These are phyloP conservation scores for Cicer judaicum DNA, from an alignment of 306 rosid genomes.

Conservation along the genomic window DNA sequence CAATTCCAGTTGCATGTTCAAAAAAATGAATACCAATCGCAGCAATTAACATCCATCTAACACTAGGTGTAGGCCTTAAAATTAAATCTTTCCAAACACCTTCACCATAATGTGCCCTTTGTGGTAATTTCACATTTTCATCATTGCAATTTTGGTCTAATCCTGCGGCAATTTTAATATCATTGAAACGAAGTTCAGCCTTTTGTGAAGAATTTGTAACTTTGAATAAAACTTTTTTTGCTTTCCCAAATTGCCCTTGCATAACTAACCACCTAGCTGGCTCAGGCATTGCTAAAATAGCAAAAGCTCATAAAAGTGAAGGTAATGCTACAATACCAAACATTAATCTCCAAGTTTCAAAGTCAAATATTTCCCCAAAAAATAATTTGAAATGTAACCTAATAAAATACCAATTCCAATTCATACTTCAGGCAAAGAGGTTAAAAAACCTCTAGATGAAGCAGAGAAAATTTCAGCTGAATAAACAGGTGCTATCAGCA, in stretches of 20 bases:
- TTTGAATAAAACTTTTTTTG: slow-evolving; percentile 48
- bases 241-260: slow-evolving; percentile 66
- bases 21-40: slow-evolving; percentile 80
- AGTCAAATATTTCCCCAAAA: slow-evolving; percentile 52
- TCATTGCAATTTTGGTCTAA: slow-evolving; percentile 46
- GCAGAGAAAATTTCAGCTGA: slow-evolving; percentile 87
- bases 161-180: slow-evolving; percentile 69
- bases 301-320: slow-evolving; percentile 56
- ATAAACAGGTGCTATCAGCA: slow-evolving; percentile 89
- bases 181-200: slow-evolving; percentile 60
- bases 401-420: slow-evolving; percentile 75
- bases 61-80: slow-evolving; percentile 57
- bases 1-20: slow-evolving; percentile 81
- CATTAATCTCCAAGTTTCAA: slow-evolving; percentile 78
- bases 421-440: slow-evolving; percentile 77
- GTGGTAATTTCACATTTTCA: slow-evolving; percentile 19
- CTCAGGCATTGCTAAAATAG: slow-evolving; percentile 73
- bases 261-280: slow-evolving; percentile 89
- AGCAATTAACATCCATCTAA: slow-evolving; percentile 69
- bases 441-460: slow-evolving; percentile 58
- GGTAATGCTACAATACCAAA: slow-evolving; percentile 79
- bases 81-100: slow-evolving; percentile 76
- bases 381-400: slow-evolving; percentile 73
- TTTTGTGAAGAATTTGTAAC: slow-evolving; percentile 61
- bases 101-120: slow-evolving; percentile 33